A percentile compares a stretch with the other conserved stretches of the same genome.
phyloP scores from a whole-genome alignment of 2,329 filamentous ascomycete genomes.

The Sclerotinia minor region DNA sequence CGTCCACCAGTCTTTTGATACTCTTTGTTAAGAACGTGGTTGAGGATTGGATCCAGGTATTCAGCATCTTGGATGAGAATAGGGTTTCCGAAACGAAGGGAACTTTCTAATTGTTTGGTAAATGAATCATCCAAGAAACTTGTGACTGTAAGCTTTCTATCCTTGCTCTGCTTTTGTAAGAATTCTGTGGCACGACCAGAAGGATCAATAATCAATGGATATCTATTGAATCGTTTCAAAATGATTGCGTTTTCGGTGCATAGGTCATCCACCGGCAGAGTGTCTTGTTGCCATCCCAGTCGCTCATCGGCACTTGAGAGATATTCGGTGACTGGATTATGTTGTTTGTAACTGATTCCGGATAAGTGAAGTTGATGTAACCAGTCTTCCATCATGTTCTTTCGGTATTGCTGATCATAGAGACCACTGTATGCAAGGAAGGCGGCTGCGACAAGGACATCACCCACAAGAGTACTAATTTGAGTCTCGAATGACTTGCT shows the following conservation, averaged over 20 bases:
- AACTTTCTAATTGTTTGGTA: conserved; percentile 96
- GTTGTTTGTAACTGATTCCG: conserved; percentile 89
- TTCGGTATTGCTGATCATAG: conserved; percentile 97
- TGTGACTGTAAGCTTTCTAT: conserved; percentile 89
- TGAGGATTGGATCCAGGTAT: conserved; percentile 93
- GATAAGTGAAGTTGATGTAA: conserved; percentile 87
- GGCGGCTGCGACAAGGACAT: conserved; percentile 92
- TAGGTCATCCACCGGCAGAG: conserved; percentile 90
- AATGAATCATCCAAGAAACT: conserved; percentile 98
- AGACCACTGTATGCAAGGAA: conserved; percentile 96
- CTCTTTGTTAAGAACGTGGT: conserved; percentile 98
- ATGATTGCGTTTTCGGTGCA: conserved; percentile 99
- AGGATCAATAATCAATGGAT: conserved; percentile 96
- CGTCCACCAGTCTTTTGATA: conserved; percentile 98
- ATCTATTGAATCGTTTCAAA: conserved; percentile 95
- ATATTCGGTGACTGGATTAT: conserved; percentile 94
- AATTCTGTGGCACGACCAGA: conserved; percentile 95
- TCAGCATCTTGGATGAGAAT: conserved; percentile 99
- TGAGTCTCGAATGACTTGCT: conserved; percentile 98
- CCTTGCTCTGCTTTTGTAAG: conserved; percentile 89
- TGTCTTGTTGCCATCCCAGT: conserved; percentile 91
- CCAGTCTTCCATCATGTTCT: conserved; percentile 98
- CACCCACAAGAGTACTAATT: conserved; percentile 92
- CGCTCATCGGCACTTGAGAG: conserved; percentile 95
- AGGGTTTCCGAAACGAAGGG: conserved; percentile 94